Base-by-base conservation (phyloP, 2,329 filamentous ascomycete genomes). In the Dothideomycetes sp. region DNA sequence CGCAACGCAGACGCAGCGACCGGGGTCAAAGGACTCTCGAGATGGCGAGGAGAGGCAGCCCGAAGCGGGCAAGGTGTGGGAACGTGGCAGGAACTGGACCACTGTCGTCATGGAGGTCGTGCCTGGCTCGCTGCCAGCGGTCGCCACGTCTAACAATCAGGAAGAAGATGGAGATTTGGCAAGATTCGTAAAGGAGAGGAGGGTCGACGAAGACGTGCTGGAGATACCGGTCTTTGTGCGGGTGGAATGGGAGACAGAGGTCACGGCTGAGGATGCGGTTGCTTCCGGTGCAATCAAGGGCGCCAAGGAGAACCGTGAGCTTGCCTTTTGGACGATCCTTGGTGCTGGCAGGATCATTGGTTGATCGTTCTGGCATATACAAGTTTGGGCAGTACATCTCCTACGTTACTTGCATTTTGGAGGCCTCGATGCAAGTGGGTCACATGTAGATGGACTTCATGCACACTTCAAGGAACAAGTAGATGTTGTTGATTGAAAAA, bases 1-100 rank as follows among this genome's bases (percentile, higher is more conserved):
- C 35, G 58, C 8, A 47, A 49, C 45, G 40, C 27, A n/a, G 27
- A n/a, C 9, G 27, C 27, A 9, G 36, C 41, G 37, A 40, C 43
- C 38, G 45, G 37, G 2, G n/a, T n/a, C n/a, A n/a, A n/a, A n/a
- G n/a, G n/a, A n/a, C n/a, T n/a, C n/a, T n/a, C n/a, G n/a, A n/a
- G n/a, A n/a, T n/a, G 19, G 37, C 18, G 69, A 65, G 37, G 69
- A 66, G 38, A 73, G 77, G 36, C 78, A 77, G 54, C 76, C 84
- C 12, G 87, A 94, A 59, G 84, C 84, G 0, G 91, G 89, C 38
- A 96, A 96, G 62, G 79, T 96, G n/a, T 98, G 86, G 84, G 88
- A 95, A 47, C 76, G 81, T 39, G 89, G 88, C 0, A 72, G 88
- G 27, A 98, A 96, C 59, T 95, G 88, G 84, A 91, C 91, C 12